phyloP scores from a whole-genome alignment of 768 basidiomycete species.

The Leccinum boreale region DNA sequence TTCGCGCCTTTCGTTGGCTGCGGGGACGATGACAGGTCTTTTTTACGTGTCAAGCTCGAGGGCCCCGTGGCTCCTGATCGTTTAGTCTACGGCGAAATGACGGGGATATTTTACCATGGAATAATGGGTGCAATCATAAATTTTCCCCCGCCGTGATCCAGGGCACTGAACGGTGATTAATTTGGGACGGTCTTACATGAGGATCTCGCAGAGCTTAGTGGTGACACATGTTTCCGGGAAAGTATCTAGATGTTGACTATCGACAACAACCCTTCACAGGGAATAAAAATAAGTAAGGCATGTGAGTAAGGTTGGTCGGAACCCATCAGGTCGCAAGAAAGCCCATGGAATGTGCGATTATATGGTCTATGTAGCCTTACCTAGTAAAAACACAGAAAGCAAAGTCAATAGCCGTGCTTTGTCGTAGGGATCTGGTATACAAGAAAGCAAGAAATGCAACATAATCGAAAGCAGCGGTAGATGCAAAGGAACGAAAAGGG shows the following conservation, averaged over 20 bases:
- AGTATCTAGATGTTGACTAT: conserved; percentile 15
- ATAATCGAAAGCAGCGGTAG: conserved; percentile 23
- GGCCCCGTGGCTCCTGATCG: conserved; percentile 29
- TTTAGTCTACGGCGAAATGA: conserved; percentile 21
- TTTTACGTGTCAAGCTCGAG: conserved; percentile 28
- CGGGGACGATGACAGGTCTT: conserved; percentile 13
- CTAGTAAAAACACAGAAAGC: conserved; percentile 33
- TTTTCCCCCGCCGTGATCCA: conserved; percentile 18
- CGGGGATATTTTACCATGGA: conserved; percentile 13
- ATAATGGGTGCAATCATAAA: conserved; percentile 22
- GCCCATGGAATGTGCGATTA: conserved; percentile 28
- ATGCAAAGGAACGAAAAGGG: conserved; percentile 6
- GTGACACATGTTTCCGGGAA: conserved; percentile 24
- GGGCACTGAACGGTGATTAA: conserved; percentile 34
- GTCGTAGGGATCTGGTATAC: conserved; percentile 34
- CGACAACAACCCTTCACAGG: conserved; percentile 27
- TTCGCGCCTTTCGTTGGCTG: conserved; percentile 22
- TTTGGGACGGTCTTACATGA: conserved; percentile 29
- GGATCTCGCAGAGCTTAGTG: conserved; percentile 27
- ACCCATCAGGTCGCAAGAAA: conserved; percentile 18
- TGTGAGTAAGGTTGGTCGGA: conserved; percentile 18
- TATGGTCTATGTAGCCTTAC: conserved; percentile 35
- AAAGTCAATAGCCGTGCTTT: conserved; percentile 34
- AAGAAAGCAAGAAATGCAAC: conserved; percentile 34
- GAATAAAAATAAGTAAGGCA: conserved; percentile 31